phyloP scores from a whole-genome alignment of 129 eudicot genomes.

The Erigeron canadensis region DNA sequence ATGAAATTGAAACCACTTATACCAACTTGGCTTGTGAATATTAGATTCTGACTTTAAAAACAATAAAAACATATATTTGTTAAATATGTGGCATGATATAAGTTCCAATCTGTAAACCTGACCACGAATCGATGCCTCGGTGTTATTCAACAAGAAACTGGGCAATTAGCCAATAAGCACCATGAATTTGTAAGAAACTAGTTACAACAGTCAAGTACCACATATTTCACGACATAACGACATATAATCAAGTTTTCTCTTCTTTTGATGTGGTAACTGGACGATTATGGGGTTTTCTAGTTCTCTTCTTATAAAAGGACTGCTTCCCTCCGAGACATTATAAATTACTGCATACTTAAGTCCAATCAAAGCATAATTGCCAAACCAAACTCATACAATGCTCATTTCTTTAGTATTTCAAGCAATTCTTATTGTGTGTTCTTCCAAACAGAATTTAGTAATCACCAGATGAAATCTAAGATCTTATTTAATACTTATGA shows the following conservation, averaged over 20 bases:
- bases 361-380: neutral
- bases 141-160: neutral
- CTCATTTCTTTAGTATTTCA: neutral
- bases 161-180: neutral
- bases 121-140: neutral
- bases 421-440: neutral
- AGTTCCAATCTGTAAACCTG: neutral
- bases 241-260: neutral
- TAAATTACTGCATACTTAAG: neutral
- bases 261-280: neutral
- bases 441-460: constrained; percentile 2
- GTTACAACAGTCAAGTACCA: neutral
- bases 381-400: neutral
- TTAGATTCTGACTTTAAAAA: neutral
- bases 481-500: constrained; percentile 2
- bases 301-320: neutral
- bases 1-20: neutral
- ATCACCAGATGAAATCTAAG: neutral
- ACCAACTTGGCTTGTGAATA: neutral
- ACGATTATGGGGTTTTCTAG: neutral
- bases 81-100: neutral
- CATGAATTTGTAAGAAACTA: neutral
- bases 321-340: neutral
- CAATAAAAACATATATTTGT: neutral
- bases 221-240: neutral